Evolutionary conservation across 1,139 yeast species (phyloP).

Genomic region (Hansenula lynferdii): DNA sequence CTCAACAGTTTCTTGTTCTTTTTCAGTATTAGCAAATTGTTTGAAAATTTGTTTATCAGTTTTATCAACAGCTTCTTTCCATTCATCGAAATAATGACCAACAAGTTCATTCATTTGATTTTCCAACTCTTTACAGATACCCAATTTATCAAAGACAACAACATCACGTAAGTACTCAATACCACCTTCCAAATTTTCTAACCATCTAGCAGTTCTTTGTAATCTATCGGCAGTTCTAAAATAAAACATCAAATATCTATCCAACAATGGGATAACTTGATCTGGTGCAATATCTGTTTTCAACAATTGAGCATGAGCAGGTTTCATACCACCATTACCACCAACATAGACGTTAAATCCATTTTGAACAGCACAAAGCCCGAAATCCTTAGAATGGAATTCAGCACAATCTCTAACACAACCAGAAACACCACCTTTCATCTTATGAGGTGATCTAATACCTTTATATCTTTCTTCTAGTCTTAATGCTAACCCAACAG

Average conservation of each 20-base stretch:
- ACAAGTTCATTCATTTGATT: slow-evolving; percentile 28
- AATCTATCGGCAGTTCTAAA: slow-evolving; percentile 30
- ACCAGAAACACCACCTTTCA: slow-evolving; percentile 33
- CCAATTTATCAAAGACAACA: slow-evolving; percentile 28
- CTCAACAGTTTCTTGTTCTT: slow-evolving; percentile 26
- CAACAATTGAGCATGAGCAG: slow-evolving; percentile 29
- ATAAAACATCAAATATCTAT: slow-evolving; percentile 30
- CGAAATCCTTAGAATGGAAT: slow-evolving; percentile 31
- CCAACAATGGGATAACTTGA: slow-evolving; percentile 28
- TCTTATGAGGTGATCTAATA: slow-evolving; percentile 30
- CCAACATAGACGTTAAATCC: slow-evolving; percentile 31
- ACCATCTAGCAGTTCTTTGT: slow-evolving; percentile 32
- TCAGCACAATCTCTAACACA: slow-evolving; percentile 33
- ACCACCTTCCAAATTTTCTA: slow-evolving; percentile 29
- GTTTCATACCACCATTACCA: slow-evolving; percentile 33
- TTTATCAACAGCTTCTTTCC: slow-evolving; percentile 24
- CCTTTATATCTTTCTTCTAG: slow-evolving; percentile 31
- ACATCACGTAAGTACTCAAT: slow-evolving; percentile 29
- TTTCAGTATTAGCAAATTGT: slow-evolving; percentile 28
- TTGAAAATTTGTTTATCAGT: slow-evolving; percentile 24
- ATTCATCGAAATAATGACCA: slow-evolving; percentile 28
- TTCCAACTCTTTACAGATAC: slow-evolving; percentile 28
- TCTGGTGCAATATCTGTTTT: slow-evolving; percentile 29
- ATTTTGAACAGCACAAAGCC: slow-evolving; percentile 27
- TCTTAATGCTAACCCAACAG: slow-evolving; percentile 30